Evolutionary conservation across 2,329 filamentous ascomycete genomes (phyloP).

Genomic region (Chrysoporthe cubensis): DNA sequence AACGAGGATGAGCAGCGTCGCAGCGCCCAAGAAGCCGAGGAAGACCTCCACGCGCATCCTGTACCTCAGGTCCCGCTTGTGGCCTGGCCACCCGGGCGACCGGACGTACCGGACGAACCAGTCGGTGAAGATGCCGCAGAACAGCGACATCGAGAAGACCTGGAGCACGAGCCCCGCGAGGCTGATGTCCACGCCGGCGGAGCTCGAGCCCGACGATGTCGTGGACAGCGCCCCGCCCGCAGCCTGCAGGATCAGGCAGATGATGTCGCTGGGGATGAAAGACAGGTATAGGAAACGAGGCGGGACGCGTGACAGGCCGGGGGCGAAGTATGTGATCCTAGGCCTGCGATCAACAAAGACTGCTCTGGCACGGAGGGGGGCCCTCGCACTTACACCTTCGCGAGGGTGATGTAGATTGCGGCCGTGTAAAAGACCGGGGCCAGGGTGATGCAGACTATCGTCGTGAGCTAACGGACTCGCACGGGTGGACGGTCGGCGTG

Average conservation of each 20-base stretch:
- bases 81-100: conserved; percentile 29
- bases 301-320: conserved; percentile 35
- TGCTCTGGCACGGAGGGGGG: not conserved
- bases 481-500: not conserved
- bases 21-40: conserved; percentile 51
- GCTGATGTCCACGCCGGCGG: conserved; percentile 51
- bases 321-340: conserved; percentile 36
- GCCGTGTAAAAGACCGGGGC: conserved; percentile 61
- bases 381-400: conserved; percentile 36
- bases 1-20: conserved; percentile 59
- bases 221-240: conserved; percentile 52
- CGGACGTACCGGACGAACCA: conserved; percentile 43
- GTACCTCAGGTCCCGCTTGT: conserved; percentile 26
- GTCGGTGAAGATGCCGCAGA: conserved; percentile 46
- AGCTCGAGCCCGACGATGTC: conserved; percentile 41
- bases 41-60: conserved; percentile 50
- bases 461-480: not conserved
- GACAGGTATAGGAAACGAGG: conserved; percentile 40
- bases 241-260: conserved; percentile 57
- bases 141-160: conserved; percentile 51
- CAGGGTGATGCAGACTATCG: conserved; percentile 59
- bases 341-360: not conserved
- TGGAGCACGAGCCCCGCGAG: conserved; percentile 57
- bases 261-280: conserved; percentile 54
- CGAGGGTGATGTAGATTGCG: conserved; percentile 68